Evolutionary conservation across 495 filamentous ascomycete species (phyloP).

Genomic region (Xylaria bambusicola): DNA sequence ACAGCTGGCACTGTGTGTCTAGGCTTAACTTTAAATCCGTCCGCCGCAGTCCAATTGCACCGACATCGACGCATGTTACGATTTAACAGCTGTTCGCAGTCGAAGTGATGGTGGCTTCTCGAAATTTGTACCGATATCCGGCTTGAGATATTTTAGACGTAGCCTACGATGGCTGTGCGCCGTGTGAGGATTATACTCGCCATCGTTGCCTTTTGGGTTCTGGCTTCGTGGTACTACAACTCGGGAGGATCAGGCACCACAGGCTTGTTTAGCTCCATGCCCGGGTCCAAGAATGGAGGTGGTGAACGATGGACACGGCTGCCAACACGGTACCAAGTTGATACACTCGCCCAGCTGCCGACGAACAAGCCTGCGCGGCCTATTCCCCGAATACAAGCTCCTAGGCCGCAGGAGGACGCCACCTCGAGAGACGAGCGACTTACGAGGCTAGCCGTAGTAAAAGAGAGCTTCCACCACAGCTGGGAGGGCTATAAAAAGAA

Average conservation of each 20-base stretch:
- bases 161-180: slow-evolving; percentile 30
- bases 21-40: not conserved
- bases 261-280: slow-evolving; percentile 15
- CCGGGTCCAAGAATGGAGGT: slow-evolving; percentile 10
- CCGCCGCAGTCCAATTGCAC: not conserved
- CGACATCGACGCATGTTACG: slow-evolving; percentile 1
- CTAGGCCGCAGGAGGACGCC: slow-evolving; percentile 34
- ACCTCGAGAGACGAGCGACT: slow-evolving; percentile 29
- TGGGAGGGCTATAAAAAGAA: slow-evolving; percentile 76
- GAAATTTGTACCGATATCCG: not conserved
- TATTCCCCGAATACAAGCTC: slow-evolving; percentile 73
- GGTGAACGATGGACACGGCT: slow-evolving; percentile 27
- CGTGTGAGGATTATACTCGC: slow-evolving; percentile 31
- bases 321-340: slow-evolving; percentile 49
- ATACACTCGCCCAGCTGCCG: slow-evolving; percentile 69
- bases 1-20: not conserved
- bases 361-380: slow-evolving; percentile 57
- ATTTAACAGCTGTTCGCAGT: slow-evolving; percentile 1
- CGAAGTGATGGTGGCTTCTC: slow-evolving; percentile 9
- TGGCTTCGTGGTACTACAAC: slow-evolving; percentile 34
- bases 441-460: slow-evolving; percentile 62
- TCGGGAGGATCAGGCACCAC: slow-evolving; percentile 22
- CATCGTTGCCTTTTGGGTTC: slow-evolving; percentile 29
- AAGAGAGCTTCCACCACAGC: slow-evolving; percentile 65
- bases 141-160: slow-evolving; percentile 1